Percentiles rank a stretch among this genome's conserved stretches.
Evolutionary conservation across 306 rosid genomes (phyloP).

Genomic region (Trifolium repens): DNA sequence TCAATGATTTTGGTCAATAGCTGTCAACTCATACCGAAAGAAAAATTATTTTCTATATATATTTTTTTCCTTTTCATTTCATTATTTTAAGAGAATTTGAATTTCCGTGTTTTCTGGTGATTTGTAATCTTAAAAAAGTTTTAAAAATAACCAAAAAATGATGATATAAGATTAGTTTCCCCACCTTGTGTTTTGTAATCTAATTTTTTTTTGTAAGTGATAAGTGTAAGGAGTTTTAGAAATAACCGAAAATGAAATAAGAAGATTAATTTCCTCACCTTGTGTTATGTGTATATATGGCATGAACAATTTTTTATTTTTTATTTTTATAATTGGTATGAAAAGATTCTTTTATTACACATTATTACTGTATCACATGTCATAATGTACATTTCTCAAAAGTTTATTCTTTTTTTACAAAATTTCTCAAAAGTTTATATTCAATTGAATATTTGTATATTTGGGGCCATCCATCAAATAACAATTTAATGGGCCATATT

Average conservation of each 20-base stretch:
- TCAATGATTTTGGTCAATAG: neutral
- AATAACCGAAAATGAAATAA: neutral
- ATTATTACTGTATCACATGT: no score
- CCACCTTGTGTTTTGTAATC: neutral
- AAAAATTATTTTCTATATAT: neutral
- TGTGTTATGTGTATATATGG: neutral
- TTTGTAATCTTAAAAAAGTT: no score
- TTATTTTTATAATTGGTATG: neutral
- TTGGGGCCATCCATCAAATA: neutral
- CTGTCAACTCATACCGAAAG: neutral
- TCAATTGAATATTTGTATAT: no score
- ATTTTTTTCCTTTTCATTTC: neutral
- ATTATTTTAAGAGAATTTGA: neutral
- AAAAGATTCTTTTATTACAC: neutral
- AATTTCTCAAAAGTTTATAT: no score
- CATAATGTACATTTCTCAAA: no score
- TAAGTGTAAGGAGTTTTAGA: neutral
- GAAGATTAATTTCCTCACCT: neutral
- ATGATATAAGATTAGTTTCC: neutral
- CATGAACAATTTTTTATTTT: neutral
- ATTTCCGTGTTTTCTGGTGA: constrained; percentile 9
- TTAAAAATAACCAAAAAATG: neutral
- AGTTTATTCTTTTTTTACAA: no score
- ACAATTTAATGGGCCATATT: neutral
- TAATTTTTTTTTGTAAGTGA: no score